Base-by-base conservation (phyloP, 768 basidiomycete species). In the Amanita rubescens region DNA sequence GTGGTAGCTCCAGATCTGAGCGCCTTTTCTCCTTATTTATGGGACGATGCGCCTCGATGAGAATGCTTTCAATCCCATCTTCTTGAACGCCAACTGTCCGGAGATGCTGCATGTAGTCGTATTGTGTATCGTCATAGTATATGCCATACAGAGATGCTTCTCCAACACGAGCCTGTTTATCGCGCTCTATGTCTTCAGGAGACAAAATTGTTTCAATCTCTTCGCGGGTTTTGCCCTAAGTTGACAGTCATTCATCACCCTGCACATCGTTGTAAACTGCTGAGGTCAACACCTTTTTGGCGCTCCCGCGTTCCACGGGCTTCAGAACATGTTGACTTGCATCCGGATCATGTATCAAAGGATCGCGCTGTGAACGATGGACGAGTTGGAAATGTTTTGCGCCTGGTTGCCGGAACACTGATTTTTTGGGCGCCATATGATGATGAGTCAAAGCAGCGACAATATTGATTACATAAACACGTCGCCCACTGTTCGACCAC, bases 101-200 rank as follows among this genome's bases (percentile, higher is more conserved):
- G 41, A 99, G 80, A 70, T 99, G 96, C 67, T 94, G 87, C 90
- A 97, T 93, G 73, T 99, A 99, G 69, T 99, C 90, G 73, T 99
- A 99, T 55, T 93, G 80, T 5, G 90, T 87, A 64, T 99, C 94
- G 71, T 98, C 94, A 70, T 82, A 98, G 70, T 91, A 91, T 63
- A 99, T 71, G 3, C 94, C 96, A 67, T 97, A 94, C 8, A 82
- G 65, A 5, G 87, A 74, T 0, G 96, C 96, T 71, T 98, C 90
- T 53, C 95, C 96, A 47, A 87, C 75, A 57, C 85, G 87, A 22
- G 69, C 60, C 50, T 75, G 72, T 12, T 62, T 62, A 51, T 79
- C 79, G 35, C 73, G 75, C 14, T 67, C 69, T 43, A 80, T 62
- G 22, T 80, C 76, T 22, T 78, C 73, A 24, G 73, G 67, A 17